Evolutionary conservation across 192 early-diverging fungal species (phyloP), one percentile per base, ranked within the genome.

Genomic region (Coemansia sp.): DNA sequence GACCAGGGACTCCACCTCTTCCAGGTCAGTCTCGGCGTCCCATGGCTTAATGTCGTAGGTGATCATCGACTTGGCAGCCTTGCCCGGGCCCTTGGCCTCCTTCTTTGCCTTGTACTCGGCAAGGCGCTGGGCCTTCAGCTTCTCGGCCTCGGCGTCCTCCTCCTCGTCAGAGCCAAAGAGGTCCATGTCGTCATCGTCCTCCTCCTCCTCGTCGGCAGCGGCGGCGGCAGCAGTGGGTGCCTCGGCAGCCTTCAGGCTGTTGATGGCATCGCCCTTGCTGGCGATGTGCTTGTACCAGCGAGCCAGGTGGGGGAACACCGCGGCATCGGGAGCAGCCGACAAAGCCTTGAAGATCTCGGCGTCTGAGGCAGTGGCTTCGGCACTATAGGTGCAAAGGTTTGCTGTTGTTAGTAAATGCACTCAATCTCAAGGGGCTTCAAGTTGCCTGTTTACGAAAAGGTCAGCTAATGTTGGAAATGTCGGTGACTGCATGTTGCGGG

Each of bases 221-320:
- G 83, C 75, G 46, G 79, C 83, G 60, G 80, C 72, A 47, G 72
- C 70, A 51, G 68, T 81, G 46, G 88, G 83, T 38, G 71, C 66
- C 40, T 58, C 69, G 31, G 70, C 57, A 16, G 75, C 46, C 76
- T 76, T 80, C 44, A 70, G 60, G 48, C 54, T 39, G 44, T 40
- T 48, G 40, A 69, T 56, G 43, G 57, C 58, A 48, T 67, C 66
- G 39, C 55, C 70, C 58, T 66, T 64, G 66, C 60, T 66, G 65
- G 62, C 80, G 63, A 97, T 90, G 86, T 97, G 93, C 73, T 85
- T 87, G 86, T 93, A 94, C 94, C 94, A 97, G 80, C 94, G 88
- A 62, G 89, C 86, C 56, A 88, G 86, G 74, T 97, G 89, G 56
- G 92, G 93, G 81, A 83, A 92, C 53, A 81, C 79, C 56, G 53